Evolutionary conservation across 1,284 basidiomycete species (phyloP).

Genomic region (Pseudozyma pruni): DNA sequence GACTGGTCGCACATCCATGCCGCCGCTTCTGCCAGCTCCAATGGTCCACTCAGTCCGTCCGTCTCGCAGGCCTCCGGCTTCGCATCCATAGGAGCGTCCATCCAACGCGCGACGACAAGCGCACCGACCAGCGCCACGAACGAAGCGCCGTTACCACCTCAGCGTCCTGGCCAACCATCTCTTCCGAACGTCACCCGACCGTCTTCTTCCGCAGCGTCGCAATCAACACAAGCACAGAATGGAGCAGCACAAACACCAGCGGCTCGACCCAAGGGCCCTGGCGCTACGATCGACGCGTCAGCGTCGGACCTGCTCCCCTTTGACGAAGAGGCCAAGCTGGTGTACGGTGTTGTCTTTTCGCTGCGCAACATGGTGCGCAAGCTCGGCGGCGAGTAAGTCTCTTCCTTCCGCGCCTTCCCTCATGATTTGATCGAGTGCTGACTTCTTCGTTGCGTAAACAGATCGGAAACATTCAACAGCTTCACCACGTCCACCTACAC

Average conservation of each 20-base stretch:
- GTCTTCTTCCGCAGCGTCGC: slow-evolving; percentile 3
- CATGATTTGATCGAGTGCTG: not conserved
- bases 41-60: slow-evolving; percentile 24
- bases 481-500: slow-evolving; percentile 93
- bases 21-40: slow-evolving; percentile 6
- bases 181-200: slow-evolving; percentile 42
- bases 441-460: slow-evolving; percentile 1
- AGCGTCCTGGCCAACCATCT: slow-evolving; percentile 31
- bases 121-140: slow-evolving; percentile 5
- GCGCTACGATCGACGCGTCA: slow-evolving; percentile 13
- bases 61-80: slow-evolving; percentile 43
- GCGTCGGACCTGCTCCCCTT: slow-evolving; percentile 73
- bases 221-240: too few relatives aligned
- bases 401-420: not conserved
- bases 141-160: slow-evolving; percentile 17
- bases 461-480: slow-evolving; percentile 81
- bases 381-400: slow-evolving; percentile 70
- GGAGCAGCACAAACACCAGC: too few relatives aligned
- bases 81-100: slow-evolving; percentile 54
- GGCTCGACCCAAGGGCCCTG: slow-evolving; percentile 5
- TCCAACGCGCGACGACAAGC: slow-evolving; percentile 46
- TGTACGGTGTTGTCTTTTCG: slow-evolving; percentile 93
- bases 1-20: slow-evolving; percentile 63
- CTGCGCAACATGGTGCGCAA: slow-evolving; percentile 95
- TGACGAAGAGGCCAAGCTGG: slow-evolving; percentile 96